These are phyloP conservation scores for Monosporascus sp. DNA, from an alignment of 2,329 filamentous ascomycete genomes.

Conservation along the genomic window DNA sequence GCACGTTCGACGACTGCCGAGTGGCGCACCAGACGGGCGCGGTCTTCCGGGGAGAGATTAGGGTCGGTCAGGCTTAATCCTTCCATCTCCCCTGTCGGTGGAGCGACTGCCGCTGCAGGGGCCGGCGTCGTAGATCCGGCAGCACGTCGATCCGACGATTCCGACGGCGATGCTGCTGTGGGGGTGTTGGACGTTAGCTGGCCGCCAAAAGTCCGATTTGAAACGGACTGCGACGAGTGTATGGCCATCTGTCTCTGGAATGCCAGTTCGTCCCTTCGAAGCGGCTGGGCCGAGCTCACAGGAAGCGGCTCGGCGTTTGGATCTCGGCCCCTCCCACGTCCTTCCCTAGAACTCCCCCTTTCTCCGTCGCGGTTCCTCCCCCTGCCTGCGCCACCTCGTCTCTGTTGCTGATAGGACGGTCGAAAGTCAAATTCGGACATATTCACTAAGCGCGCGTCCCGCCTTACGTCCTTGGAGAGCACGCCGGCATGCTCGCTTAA, in stretches of 20 bases:
- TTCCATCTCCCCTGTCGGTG: slow-evolving; percentile 35
- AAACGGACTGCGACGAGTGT: slow-evolving; percentile 76
- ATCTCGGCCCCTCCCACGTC: slow-evolving; percentile 58
- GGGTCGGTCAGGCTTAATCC: slow-evolving; percentile 47
- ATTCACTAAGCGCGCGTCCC: slow-evolving; percentile 81
- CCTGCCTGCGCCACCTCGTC: slow-evolving; percentile 41
- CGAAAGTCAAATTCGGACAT: slow-evolving; percentile 81
- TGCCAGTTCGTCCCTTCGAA: slow-evolving; percentile 82
- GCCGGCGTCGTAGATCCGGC: slow-evolving; percentile 1
- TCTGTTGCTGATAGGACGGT: slow-evolving; percentile 62
- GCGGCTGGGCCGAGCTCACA: slow-evolving; percentile 68
- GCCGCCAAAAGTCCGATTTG: slow-evolving; percentile 78
- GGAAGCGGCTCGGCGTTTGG: slow-evolving; percentile 80
- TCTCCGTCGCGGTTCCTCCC: slow-evolving; percentile 41
- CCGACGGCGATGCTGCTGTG: slow-evolving; percentile 39
- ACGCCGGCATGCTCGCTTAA: slow-evolving; percentile 74
- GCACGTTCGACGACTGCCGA: slow-evolving; percentile 82
- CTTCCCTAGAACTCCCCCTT: slow-evolving; percentile 10
- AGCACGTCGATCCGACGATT: slow-evolving; percentile 28
- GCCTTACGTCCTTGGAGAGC: slow-evolving; percentile 74
- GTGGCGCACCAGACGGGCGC: slow-evolving; percentile 75
- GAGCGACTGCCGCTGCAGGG: slow-evolving; percentile 15
- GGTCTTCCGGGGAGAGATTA: slow-evolving; percentile 67
- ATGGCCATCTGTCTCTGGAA: slow-evolving; percentile 91
- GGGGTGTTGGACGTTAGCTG: slow-evolving; percentile 59